Evolutionary conservation across 805 yeast species (phyloP), one percentile per base, ranked within the genome.

Genomic region (Hanseniaspora singularis): DNA sequence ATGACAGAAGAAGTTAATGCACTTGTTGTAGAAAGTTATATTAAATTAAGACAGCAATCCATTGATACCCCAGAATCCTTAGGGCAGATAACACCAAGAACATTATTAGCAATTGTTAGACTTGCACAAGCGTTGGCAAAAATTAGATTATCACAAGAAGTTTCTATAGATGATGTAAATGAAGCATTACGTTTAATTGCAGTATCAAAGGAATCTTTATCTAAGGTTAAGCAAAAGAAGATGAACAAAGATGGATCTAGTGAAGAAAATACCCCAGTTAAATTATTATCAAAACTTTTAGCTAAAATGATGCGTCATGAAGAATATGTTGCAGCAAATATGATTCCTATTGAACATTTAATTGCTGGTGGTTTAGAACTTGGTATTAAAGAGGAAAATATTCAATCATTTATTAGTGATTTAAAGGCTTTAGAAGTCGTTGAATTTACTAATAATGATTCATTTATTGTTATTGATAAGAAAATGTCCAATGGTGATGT

Each of bases 121-220:
- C 71, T 92, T 72, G 75, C 98, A 1, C 97, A 89, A 66, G 98
- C 96, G 1, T 71, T 84, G 52, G 97, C 98, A 0, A 74, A 96
- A 56, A 71, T 92, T 50, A 73, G 96, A 58, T 85, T 92, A 60
- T 79, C 79, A 49, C 71, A 80, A 51, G 65, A 59, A 16, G 97
- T 92, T 7, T 71, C 69, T 27, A 65, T 70, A 36, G 83, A 76
- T 49, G 97, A 92, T 63, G 96, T 92, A 33, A 97, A 92, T 58
- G 99, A 92, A 66, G 96, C 98, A 0, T 68, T 92, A 57, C 75
- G 98, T 57, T 72, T 92, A 54, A 70, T 80, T 49, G 80, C 80
- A 55, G 94, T 84, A 12, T 85, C 95, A n/a, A 84, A 88, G 64
- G 77, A 81, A 50, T 81, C 95, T 7, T 70, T 89, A 56, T 73